Evolutionary conservation across 371 early-diverging fungal genomes (phyloP).

Genomic region (Lichtheimia ramosa): DNA sequence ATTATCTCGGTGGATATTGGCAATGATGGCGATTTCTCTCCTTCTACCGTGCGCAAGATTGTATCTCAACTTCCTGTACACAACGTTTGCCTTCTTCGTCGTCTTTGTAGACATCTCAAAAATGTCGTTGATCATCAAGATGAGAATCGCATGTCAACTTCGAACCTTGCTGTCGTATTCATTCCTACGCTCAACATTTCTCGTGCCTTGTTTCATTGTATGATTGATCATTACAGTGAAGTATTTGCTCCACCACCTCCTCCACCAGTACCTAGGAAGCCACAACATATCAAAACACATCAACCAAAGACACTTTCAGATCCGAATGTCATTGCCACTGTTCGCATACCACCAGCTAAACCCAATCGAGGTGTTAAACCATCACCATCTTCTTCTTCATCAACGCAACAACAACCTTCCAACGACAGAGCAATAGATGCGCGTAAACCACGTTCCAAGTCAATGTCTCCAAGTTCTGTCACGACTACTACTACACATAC

Average conservation of each 20-base stretch:
- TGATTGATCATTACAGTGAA: constrained; percentile 35
- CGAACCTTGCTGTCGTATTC: constrained; percentile 82
- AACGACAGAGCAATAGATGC: neutral
- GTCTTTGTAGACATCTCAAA: constrained; percentile 67
- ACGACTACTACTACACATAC: neutral
- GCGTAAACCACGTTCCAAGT: constrained; percentile 34
- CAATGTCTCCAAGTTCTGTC: constrained; percentile 22
- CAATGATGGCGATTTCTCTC: neutral
- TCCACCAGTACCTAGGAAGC: constrained; percentile 38
- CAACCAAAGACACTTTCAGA: constrained; percentile 32
- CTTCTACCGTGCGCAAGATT: constrained; percentile 4
- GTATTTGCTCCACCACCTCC: constrained; percentile 13
- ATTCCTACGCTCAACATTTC: constrained; percentile 77
- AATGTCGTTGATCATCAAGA: constrained; percentile 60
- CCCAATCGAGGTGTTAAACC: constrained; percentile 24
- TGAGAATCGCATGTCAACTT: constrained; percentile 76
- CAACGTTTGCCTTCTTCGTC: constrained; percentile 56
- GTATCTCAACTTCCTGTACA: constrained; percentile 48
- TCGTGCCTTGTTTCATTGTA: constrained; percentile 64
- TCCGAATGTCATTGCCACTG: constrained; percentile 13
- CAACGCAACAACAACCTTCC: constrained; percentile 3
- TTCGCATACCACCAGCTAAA: constrained; percentile 31
- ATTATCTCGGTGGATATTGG: constrained; percentile 32
- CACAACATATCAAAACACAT: constrained; percentile 20
- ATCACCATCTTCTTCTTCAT: neutral